phyloP scores from a whole-genome alignment of 1,284 basidiomycete genomes.

The Xerocomus nothofagi region DNA sequence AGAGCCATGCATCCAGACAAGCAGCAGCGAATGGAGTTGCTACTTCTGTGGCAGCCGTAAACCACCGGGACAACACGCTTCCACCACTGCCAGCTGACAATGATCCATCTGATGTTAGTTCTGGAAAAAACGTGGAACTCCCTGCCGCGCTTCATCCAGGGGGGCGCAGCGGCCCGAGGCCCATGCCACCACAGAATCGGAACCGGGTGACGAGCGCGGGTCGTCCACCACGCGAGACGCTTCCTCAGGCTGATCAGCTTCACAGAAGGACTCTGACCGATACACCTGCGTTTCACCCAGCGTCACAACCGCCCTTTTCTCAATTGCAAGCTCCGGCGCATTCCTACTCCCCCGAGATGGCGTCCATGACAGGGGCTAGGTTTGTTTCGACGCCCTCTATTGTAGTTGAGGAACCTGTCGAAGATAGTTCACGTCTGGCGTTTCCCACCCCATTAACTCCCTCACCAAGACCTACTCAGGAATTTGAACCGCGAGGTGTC shows the following conservation, averaged over 20 bases:
- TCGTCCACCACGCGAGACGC: conserved; percentile 7
- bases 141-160: conserved; percentile 48
- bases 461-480: background rate
- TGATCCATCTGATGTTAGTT: conserved; percentile 1
- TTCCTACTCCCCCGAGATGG: conserved; percentile 4
- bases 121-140: conserved; percentile 26
- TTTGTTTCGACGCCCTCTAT: conserved; percentile 20
- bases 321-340: conserved; percentile 12
- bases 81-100: conserved; percentile 41
- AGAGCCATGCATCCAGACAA: conserved; percentile 12
- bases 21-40: background rate
- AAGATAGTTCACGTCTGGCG: background rate
- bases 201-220: conserved; percentile 10
- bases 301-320: conserved; percentile 6
- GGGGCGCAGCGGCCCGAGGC: conserved; percentile 24
- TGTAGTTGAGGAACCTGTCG: conserved; percentile 11
- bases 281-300: conserved; percentile 2
- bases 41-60: conserved; percentile 6
- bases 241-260: conserved; percentile 10
- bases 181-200: conserved; percentile 26
- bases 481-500: background rate
- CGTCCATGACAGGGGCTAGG: background rate
- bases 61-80: conserved; percentile 25
- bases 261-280: conserved; percentile 19
- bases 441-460: conserved; percentile 10